These are phyloP conservation scores for Serendipita vermifera DNA, from an alignment of 768 basidiomycete species.

Conservation along the genomic window DNA sequence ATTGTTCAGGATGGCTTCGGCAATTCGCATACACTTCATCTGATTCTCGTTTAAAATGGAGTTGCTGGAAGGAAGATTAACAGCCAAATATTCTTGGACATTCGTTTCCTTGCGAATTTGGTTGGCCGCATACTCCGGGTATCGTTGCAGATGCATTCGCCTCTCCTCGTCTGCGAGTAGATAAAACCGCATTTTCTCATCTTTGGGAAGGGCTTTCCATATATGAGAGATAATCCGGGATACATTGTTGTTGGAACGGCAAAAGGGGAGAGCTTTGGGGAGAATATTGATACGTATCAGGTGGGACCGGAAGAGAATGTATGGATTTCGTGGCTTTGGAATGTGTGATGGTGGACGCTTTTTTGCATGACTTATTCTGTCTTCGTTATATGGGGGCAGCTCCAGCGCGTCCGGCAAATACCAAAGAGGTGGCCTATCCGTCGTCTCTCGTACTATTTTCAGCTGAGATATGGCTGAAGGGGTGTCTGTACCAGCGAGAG, in stretches of 20 bases:
- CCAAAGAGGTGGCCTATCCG: too few species aligned
- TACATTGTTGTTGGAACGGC: background rate
- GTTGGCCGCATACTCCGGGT: background rate
- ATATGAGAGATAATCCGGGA: background rate
- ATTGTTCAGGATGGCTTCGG: too few species aligned
- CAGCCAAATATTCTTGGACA: too few species aligned
- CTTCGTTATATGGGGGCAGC: background rate
- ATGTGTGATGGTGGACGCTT: slow-evolving; percentile 21
- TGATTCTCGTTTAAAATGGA: too few species aligned
- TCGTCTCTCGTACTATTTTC: too few species aligned
- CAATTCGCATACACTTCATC: too few species aligned
- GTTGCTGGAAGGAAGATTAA: too few species aligned
- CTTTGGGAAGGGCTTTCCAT: background rate
- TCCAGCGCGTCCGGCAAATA: background rate
- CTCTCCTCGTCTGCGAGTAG: background rate
- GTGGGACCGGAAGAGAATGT: slow-evolving; percentile 29
- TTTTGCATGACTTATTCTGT: background rate
- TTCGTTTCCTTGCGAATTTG: background rate
- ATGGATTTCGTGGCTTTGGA: slow-evolving; percentile 35
- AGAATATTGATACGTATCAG: slow-evolving; percentile 24
- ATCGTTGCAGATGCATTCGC: background rate
- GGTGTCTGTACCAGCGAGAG: too few species aligned
- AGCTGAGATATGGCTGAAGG: too few species aligned
- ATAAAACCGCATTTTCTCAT: background rate
- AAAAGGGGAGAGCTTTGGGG: background rate